These are phyloP conservation scores for Jackrogersella multiformis DNA, from an alignment of 495 filamentous ascomycete genomes.

Conservation along the genomic window DNA sequence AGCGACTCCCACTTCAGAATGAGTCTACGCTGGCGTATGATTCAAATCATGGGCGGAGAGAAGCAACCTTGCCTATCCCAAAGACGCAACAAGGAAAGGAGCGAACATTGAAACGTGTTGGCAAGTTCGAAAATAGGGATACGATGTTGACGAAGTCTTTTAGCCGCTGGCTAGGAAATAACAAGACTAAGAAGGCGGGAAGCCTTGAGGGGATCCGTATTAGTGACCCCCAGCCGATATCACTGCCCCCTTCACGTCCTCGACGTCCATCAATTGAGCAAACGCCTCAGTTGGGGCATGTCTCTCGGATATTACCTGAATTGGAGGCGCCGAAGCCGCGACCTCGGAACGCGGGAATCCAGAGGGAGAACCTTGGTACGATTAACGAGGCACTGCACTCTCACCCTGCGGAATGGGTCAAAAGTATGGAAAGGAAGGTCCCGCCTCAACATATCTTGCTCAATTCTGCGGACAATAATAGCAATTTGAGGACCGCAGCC, in stretches of 20 bases:
- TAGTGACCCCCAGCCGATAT: conserved; percentile 5
- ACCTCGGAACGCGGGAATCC: not conserved
- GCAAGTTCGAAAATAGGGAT: conserved; percentile 1
- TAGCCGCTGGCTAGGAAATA: conserved; percentile 24
- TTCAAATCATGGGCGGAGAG: not conserved
- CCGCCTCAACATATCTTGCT: not conserved
- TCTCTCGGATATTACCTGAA: not conserved
- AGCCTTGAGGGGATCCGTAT: conserved; percentile 13
- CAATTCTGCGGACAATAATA: not conserved
- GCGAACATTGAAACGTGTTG: not conserved
- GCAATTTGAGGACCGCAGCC: not conserved
- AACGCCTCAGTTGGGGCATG: not conserved
- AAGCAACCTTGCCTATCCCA: not conserved
- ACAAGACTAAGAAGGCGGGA: not conserved
- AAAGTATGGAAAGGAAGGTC: not conserved
- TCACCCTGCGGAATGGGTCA: conserved; percentile 14
- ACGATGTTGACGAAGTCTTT: conserved; percentile 10
- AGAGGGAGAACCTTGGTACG: conserved; percentile 10
- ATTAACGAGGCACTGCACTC: conserved; percentile 23
- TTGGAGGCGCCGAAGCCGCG: not conserved
- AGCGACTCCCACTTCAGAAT: not conserved
- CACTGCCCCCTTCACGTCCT: not conserved
- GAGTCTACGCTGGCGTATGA: conserved; percentile 37
- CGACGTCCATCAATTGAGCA: not conserved
- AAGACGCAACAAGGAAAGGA: not conserved